Percentiles rank a stretch among this genome's conserved stretches.
These are phyloP conservation scores for Raphidocelis subcapitata DNA, from an alignment of 139 green algal species.

Conservation along the genomic window DNA sequence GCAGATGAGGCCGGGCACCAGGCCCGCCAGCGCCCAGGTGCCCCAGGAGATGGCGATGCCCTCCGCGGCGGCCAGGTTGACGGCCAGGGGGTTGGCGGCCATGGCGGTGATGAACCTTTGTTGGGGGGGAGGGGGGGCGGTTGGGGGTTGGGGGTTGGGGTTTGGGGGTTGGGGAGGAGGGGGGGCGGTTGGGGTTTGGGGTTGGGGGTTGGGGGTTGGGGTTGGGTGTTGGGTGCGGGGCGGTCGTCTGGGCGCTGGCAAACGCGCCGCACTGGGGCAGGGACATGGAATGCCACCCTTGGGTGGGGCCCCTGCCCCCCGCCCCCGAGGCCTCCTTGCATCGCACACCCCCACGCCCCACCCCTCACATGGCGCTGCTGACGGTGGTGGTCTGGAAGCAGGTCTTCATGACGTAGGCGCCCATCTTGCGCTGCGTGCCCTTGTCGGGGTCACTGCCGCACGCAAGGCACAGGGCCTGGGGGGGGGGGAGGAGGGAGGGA, in stretches of 20 bases:
- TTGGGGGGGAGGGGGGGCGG: too few species aligned
- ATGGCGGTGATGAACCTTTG: constrained; percentile 99
- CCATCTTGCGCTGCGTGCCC: constrained; percentile 96
- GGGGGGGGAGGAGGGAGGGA: not conserved
- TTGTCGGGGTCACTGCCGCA: constrained; percentile 90
- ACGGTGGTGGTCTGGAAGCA: constrained; percentile 93
- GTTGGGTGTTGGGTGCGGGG: too few species aligned
- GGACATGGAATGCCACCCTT: too few species aligned
- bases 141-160: too few species aligned
- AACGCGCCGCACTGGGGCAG: too few species aligned
- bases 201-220: too few species aligned
- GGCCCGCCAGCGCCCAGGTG: constrained; percentile 87
- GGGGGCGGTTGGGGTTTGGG: too few species aligned
- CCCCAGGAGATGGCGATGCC: constrained; percentile 94
- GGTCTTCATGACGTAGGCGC: constrained; percentile 97
- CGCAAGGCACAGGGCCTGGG: constrained; percentile 86
- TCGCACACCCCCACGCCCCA: too few species aligned
- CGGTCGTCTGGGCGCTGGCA: too few species aligned
- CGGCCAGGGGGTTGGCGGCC: constrained; percentile 96
- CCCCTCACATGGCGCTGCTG: constrained; percentile 91
- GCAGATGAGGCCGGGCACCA: constrained; percentile 88
- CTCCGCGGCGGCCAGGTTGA: constrained; percentile 89
- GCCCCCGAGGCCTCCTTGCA: too few species aligned
- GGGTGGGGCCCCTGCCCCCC: too few species aligned
- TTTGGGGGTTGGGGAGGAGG: too few species aligned